Percentiles rank a stretch among this genome's conserved stretches.
Evolutionary conservation across 2,329 filamentous ascomycete species (phyloP).

Genomic region (Fusarium dlaminii): DNA sequence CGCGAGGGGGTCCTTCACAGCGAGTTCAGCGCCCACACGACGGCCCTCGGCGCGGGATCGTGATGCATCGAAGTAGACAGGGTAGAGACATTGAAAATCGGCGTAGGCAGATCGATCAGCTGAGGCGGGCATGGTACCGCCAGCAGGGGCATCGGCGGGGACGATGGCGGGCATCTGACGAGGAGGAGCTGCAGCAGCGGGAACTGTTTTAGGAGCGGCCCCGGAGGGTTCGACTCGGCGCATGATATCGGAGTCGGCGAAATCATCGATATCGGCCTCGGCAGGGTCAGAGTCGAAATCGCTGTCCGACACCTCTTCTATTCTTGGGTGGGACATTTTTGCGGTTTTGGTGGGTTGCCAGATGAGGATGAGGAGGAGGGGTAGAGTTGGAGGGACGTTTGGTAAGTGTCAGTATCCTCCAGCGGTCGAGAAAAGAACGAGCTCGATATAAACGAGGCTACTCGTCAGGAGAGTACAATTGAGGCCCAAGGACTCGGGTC

Average conservation of each 20-base stretch:
- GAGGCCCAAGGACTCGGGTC: conserved; percentile 1
- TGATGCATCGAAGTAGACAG: conserved; percentile 88
- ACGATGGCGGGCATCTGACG: conserved; percentile 42
- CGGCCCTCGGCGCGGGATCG: conserved; percentile 82
- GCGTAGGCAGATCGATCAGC: conserved; percentile 69
- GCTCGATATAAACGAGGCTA: not conserved
- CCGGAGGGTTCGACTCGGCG: conserved; percentile 51
- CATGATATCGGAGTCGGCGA: conserved; percentile 66
- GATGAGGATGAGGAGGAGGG: conserved; percentile 5
- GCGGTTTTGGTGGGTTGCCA: conserved; percentile 9
- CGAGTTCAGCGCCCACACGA: conserved; percentile 76
- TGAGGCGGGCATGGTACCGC: conserved; percentile 44
- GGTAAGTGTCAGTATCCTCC: not conserved
- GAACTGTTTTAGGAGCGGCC: conserved; percentile 36
- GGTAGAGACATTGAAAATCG: conserved; percentile 89
- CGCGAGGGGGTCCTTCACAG: conserved; percentile 86
- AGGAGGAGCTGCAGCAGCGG: conserved; percentile 42
- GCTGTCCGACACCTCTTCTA: conserved; percentile 92
- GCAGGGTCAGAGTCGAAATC: conserved; percentile 85
- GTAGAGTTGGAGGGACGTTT: not conserved
- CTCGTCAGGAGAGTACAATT: not conserved
- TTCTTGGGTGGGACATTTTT: conserved; percentile 82
- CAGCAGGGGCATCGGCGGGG: conserved; percentile 45
- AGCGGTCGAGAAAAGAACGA: not conserved
- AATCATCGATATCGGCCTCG: conserved; percentile 81